Evolutionary conservation across 2,329 filamentous ascomycete species (phyloP).

Genomic region (Monascus ruber): DNA sequence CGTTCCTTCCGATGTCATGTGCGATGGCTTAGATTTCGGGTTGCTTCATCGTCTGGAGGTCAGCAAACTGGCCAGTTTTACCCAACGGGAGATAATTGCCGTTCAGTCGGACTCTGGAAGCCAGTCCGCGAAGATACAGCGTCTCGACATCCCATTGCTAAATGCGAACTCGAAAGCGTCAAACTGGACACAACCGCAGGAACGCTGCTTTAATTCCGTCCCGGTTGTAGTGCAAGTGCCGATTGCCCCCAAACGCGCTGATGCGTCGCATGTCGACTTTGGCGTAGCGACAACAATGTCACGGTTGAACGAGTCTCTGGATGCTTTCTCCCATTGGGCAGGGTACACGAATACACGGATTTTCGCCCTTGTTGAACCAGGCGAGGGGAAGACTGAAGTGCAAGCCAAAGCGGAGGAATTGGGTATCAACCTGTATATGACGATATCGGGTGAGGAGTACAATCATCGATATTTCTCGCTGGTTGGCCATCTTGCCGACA

Average conservation of each 20-base stretch:
- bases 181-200: slow-evolving; percentile 7
- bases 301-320: slow-evolving; percentile 40
- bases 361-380: slow-evolving; percentile 41
- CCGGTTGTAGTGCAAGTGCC: slow-evolving; percentile 40
- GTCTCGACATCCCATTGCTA: slow-evolving; percentile 16
- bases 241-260: slow-evolving; percentile 29
- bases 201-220: slow-evolving; percentile 31
- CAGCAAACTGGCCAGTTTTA: slow-evolving; percentile 16
- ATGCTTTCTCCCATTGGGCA: slow-evolving; percentile 47
- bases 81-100: slow-evolving; percentile 19
- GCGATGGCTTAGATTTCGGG: slow-evolving; percentile 15
- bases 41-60: slow-evolving; percentile 14
- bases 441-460: slow-evolving; percentile 24
- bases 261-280: slow-evolving; percentile 43
- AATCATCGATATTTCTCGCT: slow-evolving; percentile 47
- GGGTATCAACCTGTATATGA: slow-evolving; percentile 33
- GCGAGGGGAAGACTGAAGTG: slow-evolving; percentile 17
- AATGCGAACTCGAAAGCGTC: slow-evolving; percentile 3
- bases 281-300: slow-evolving; percentile 45
- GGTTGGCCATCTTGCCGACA: slow-evolving; percentile 38
- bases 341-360: slow-evolving; percentile 41
- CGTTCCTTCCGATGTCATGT: slow-evolving; percentile 15
- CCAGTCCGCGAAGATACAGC: slow-evolving; percentile 15
- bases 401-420: slow-evolving; percentile 24
- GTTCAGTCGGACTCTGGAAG: slow-evolving; percentile 10